Conservation (phyloP, 768 basidiomycete genomes). For the Serendipita sp. region DNA sequence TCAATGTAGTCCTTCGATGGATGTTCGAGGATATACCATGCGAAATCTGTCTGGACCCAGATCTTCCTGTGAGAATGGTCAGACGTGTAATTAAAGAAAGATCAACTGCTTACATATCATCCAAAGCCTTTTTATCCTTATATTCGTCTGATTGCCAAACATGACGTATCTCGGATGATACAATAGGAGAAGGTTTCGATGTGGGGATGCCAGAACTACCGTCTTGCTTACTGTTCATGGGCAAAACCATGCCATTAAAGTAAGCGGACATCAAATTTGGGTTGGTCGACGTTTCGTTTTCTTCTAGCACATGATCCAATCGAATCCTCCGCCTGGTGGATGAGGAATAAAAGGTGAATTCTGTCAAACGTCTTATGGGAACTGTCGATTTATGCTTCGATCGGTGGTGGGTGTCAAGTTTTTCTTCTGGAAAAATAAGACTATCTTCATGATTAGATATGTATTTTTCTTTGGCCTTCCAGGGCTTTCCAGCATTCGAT, state of each 20-base stretch:
- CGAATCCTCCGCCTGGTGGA: not conserved
- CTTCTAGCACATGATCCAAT: not conserved
- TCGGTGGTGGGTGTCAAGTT: not conserved
- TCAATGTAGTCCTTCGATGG: not conserved
- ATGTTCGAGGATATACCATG: not conserved
- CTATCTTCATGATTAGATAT: too few relatives aligned
- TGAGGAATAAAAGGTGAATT: not conserved
- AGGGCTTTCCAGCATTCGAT: too few relatives aligned
- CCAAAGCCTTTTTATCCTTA: not conserved
- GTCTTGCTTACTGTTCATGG: not conserved
- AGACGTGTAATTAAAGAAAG: not conserved
- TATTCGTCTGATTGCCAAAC: not conserved
- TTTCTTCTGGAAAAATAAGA: not conserved
- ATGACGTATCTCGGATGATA: not conserved
- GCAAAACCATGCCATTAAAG: not conserved
- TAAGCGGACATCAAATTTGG: not conserved
- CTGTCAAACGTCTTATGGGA: not conserved
- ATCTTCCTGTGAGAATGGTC: not conserved
- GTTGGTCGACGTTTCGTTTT: too few relatives aligned
- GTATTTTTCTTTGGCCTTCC: too few relatives aligned
- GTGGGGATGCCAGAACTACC: not conserved
- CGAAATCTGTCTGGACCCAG: not conserved
- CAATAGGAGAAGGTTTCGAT: not conserved
- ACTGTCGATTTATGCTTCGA: not conserved
- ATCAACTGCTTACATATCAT: not conserved